Base-by-base conservation (phyloP, 2,329 filamentous ascomycete genomes). In the Pestalotiopsis sp. region DNA sequence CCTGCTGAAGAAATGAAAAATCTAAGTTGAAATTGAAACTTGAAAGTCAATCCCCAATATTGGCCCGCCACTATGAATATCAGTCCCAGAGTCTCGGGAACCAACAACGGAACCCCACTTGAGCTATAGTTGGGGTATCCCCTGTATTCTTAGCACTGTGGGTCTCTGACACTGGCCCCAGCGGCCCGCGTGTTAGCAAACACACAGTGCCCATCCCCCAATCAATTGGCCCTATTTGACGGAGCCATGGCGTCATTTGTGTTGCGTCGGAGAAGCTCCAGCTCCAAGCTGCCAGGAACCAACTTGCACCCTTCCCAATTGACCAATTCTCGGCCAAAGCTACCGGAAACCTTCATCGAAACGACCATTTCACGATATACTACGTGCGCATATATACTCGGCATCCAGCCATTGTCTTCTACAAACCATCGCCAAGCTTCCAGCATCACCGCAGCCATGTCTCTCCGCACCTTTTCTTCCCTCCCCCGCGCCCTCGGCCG, bases 381-480 rank as follows among this genome's bases (percentile, higher is more conserved):
- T 9, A 36, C 7, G 1, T 36, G 31, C 7, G 7, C 31, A 36
- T 36, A 36, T 31, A 31, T 36, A 36, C 31, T 36, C 1, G 17
- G 45, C 20, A 52, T n/a, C 0, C 6, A n/a, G 20, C 20, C 45
- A 52, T 52, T 9, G 7, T 1, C n/a, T n/a, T 52, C 17, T 23
- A 11, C 14, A 20, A 59, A n/a, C 14, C 11, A n/a, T 59, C 11
- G n/a, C 20, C 17, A 2, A 52, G 17, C 45, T 9, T 9, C 11
- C 11, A 52, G n/a, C 17, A 17, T 17, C 45, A 61, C 4, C 11
- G 49, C 36, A 36, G 66, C 67, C 52, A 78, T 76, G 75, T 73
- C 76, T 23, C 73, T 76, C 73, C 75, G 76, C 64, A 70, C 72
- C 25, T 68, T 75, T 60, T 59, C 70, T 17, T 57, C 68, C 13